A percentile compares a stretch with the other conserved stretches of the same genome.
phyloP scores from a whole-genome alignment of 2,329 filamentous ascomycete species.

The Epichloe coenophiala region DNA sequence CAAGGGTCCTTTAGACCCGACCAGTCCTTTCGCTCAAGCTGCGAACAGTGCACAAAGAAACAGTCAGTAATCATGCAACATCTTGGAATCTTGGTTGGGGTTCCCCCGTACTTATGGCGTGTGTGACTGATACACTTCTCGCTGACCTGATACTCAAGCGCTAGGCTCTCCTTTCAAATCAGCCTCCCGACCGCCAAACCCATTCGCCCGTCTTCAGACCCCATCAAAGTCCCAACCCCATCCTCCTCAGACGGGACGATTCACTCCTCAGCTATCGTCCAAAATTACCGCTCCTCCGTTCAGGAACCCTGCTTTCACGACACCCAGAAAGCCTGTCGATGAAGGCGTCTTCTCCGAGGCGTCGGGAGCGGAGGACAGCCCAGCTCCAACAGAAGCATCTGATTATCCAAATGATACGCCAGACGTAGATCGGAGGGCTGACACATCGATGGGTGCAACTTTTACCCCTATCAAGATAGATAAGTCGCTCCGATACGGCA shows the following conservation, averaged over 20 bases:
- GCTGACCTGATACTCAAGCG: constrained; percentile 14
- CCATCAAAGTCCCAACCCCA: constrained; percentile 26
- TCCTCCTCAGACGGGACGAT: constrained; percentile 30
- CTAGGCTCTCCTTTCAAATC: constrained; percentile 27
- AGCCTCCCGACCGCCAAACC: constrained; percentile 16
- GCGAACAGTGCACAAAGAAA: constrained; percentile 26
- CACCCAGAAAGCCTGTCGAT: constrained; percentile 44
- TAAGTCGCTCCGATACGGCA: constrained; percentile 32
- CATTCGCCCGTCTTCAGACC: constrained; percentile 24
- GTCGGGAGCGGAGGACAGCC: constrained; percentile 47
- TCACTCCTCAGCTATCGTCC: constrained; percentile 29
- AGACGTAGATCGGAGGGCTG: constrained; percentile 32
- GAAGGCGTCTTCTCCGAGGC: constrained; percentile 38
- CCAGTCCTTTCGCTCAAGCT: constrained; percentile 47
- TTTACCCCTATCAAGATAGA: constrained; percentile 34
- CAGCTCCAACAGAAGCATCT: constrained; percentile 43
- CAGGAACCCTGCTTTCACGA: constrained; percentile 51
- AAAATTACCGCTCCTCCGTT: constrained; percentile 37
- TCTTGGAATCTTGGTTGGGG: not conserved
- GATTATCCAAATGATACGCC: constrained; percentile 39
- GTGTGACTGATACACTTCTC: not conserved
- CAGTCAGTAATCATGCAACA: constrained; percentile 23
- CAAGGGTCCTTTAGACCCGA: constrained; percentile 42
- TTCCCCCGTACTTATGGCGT: not conserved
- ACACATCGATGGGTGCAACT: constrained; percentile 27